A percentile compares a stretch with the other conserved stretches of the same genome.
Conservation (phyloP, 306 rosid species). For the Medicago ruthenica region DNA sequence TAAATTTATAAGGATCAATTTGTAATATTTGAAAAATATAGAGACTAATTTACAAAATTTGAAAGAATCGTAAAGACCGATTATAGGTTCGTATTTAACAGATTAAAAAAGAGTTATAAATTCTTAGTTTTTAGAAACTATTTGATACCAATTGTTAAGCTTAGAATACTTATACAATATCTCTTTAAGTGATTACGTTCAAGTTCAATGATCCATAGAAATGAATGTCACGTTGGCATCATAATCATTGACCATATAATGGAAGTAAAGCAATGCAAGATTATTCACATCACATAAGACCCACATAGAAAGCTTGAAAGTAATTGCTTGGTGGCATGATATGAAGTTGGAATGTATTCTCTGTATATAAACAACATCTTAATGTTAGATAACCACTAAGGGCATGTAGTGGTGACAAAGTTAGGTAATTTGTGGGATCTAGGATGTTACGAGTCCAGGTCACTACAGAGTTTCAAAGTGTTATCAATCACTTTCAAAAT, state of each 20-base stretch:
- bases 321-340: neutral
- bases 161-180: too few relatives aligned
- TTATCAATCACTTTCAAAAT: too few relatives aligned
- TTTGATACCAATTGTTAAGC: too few relatives aligned
- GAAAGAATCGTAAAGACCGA: too few relatives aligned
- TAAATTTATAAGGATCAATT: too few relatives aligned
- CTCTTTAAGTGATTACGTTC: conserved; percentile 32
- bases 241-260: conserved; percentile 33
- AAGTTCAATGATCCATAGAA: conserved; percentile 37
- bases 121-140: too few relatives aligned
- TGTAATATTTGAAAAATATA: too few relatives aligned
- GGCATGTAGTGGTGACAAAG: neutral
- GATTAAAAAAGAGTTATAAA: too few relatives aligned
- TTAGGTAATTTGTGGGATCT: conserved; percentile 14
- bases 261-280: conserved; percentile 40
- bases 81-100: too few relatives aligned
- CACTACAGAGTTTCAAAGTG: neutral
- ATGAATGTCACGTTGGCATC: conserved; percentile 27
- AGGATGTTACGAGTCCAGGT: neutral
- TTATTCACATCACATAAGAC: conserved; percentile 42
- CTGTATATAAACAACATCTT: neutral
- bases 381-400: neutral
- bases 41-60: too few relatives aligned
- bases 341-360: neutral
- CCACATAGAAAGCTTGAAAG: conserved; percentile 44